A percentile compares a stretch with the other conserved stretches of the same genome.
phyloP scores from a whole-genome alignment of 495 filamentous ascomycete species.

The Entonaema liquescens region DNA sequence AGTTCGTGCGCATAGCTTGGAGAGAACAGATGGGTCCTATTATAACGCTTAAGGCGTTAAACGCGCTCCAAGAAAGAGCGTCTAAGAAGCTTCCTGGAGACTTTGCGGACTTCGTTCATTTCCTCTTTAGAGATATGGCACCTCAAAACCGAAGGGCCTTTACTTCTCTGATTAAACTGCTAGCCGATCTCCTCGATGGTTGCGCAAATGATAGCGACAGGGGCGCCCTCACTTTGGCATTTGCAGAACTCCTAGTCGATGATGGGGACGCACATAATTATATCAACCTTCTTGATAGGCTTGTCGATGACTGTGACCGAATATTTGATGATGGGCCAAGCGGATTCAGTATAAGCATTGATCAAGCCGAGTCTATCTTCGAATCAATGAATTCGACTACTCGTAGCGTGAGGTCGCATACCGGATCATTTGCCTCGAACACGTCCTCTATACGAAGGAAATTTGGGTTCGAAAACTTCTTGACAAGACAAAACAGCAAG shows the following conservation, averaged over 20 bases:
- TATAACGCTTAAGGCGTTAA: conserved; percentile 69
- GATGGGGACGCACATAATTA: conserved; percentile 82
- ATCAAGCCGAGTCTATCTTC: conserved; percentile 47
- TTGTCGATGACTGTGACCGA: conserved; percentile 90
- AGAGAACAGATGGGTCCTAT: conserved; percentile 85
- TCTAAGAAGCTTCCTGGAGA: conserved; percentile 76
- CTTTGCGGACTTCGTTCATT: conserved; percentile 87
- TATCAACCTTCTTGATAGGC: conserved; percentile 87
- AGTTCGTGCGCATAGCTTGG: conserved; percentile 91
- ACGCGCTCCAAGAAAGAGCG: conserved; percentile 76
- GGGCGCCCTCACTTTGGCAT: conserved; percentile 87
- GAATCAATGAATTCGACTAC: conserved; percentile 58
- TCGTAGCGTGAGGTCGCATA: conserved; percentile 56
- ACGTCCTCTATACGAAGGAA: conserved; percentile 85
- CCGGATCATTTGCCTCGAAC: conserved; percentile 66
- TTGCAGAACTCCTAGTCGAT: conserved; percentile 85
- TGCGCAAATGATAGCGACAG: conserved; percentile 93
- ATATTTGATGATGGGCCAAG: conserved; percentile 75
- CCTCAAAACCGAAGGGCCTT: conserved; percentile 94
- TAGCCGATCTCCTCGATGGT: conserved; percentile 91
- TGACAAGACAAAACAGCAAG: conserved; percentile 76
- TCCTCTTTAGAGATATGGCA: conserved; percentile 77
- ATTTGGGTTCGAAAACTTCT: conserved; percentile 77
- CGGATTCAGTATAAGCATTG: conserved; percentile 54
- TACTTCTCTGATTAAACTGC: conserved; percentile 80